Evolutionary conservation across 768 basidiomycete genomes (phyloP).

Genomic region (Tubosaeta sp.): DNA sequence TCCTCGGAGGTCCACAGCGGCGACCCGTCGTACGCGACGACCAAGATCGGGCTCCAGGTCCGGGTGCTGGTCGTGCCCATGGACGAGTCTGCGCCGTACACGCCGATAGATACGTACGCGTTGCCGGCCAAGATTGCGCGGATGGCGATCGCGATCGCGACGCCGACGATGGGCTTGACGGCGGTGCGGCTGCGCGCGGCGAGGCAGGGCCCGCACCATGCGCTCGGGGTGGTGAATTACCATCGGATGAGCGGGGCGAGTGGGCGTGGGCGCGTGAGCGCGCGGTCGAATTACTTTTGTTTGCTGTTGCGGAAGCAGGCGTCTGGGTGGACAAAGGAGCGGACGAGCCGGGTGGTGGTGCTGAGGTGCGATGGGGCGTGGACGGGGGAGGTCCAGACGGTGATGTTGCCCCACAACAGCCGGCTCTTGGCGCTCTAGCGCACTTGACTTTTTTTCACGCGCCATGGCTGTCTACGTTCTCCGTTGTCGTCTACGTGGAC

Average conservation of each 20-base stretch:
- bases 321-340: not conserved
- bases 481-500: too few relatives aligned
- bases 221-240: constrained; percentile 1
- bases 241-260: not conserved
- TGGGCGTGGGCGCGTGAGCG: not conserved
- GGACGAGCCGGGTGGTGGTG: not conserved
- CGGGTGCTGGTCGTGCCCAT: not conserved
- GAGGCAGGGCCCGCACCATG: not conserved
- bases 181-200: not conserved
- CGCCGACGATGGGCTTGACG: not conserved
- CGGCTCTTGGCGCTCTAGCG: not conserved
- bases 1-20: not conserved
- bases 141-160: constrained; percentile 1
- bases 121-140: not conserved
- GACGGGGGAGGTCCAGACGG: not conserved
- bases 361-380: constrained; percentile 1
- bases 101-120: not conserved
- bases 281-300: constrained; percentile 1
- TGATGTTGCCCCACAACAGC: not conserved
- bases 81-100: not conserved
- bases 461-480: too few relatives aligned
- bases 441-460: not conserved
- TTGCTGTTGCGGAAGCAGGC: not conserved
- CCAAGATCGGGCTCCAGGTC: not conserved
- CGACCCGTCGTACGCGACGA: not conserved